Percentiles rank a stretch among this genome's conserved stretches.
Evolutionary conservation across 148 eudicot species (phyloP).

Genomic region (Rhododendron simsii): DNA sequence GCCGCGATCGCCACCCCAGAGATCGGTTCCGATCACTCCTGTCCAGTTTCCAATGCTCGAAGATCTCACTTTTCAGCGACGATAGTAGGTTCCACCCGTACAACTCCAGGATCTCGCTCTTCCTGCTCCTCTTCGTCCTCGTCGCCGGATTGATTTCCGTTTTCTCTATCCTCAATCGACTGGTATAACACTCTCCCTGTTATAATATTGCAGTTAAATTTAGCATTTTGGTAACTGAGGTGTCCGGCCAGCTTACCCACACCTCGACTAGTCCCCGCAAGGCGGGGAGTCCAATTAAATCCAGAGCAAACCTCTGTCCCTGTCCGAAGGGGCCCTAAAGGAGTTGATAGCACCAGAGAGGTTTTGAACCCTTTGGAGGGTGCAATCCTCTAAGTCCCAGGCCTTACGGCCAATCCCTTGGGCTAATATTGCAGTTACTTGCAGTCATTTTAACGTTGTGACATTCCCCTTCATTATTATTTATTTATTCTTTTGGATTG

Average conservation of each 20-base stretch:
- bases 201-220: neutral
- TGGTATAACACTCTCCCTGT: constrained; percentile 35
- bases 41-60: constrained; percentile 17
- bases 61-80: constrained; percentile 30
- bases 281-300: too few species aligned
- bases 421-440: neutral
- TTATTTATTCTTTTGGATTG: neutral
- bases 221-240: neutral
- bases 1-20: constrained; percentile 42
- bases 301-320: too few species aligned
- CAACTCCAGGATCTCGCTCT: constrained; percentile 51
- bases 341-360: too few species aligned
- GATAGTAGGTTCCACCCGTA: constrained; percentile 44
- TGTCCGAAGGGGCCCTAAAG: too few species aligned
- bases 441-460: neutral
- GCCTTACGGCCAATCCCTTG: too few species aligned
- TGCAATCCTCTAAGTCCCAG: too few species aligned
- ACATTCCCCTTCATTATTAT: too few species aligned
- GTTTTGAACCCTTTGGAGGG: neutral
- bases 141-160: constrained; percentile 45
- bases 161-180: constrained; percentile 56
- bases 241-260: too few species aligned
- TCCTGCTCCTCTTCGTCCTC: constrained; percentile 37
- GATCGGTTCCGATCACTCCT: constrained; percentile 43
- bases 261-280: too few species aligned